Evolutionary conservation across 2,329 filamentous ascomycete species (phyloP).

Genomic region (Pyrenophora tritici-repentis): DNA sequence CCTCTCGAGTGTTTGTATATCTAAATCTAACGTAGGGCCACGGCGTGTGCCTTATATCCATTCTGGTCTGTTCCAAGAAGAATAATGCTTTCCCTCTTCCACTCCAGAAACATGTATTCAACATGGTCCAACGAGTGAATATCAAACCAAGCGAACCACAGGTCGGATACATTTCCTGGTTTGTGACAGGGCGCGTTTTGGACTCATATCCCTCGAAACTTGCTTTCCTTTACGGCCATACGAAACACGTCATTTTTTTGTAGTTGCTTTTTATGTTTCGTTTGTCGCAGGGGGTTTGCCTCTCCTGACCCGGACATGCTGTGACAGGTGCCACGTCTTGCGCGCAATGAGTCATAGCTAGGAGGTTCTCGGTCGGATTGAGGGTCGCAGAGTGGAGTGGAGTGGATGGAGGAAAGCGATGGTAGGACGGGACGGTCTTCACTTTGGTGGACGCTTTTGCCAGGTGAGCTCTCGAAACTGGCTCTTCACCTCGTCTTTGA

Average conservation of each 20-base stretch:
- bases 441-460: conserved; percentile 42
- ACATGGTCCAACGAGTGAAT: too few species aligned
- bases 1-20: background rate
- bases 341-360: background rate
- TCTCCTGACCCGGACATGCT: background rate
- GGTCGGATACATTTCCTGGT: too few species aligned
- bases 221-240: background rate
- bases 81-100: too few species aligned
- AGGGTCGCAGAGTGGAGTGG: background rate
- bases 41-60: too few species aligned
- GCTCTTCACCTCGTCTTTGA: conserved; percentile 58
- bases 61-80: too few species aligned
- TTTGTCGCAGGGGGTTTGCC: background rate
- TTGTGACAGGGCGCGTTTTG: too few species aligned
- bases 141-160: too few species aligned
- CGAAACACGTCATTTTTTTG: background rate
- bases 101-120: too few species aligned
- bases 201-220: background rate
- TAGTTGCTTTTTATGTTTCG: background rate
- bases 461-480: conserved; percentile 50
- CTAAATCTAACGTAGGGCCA: background rate
- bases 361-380: background rate
- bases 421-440: conserved; percentile 8
- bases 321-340: background rate
- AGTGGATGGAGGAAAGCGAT: background rate